Evolutionary conservation across 2,329 filamentous ascomycete genomes (phyloP).

Genomic region (Cladosporium sp.): DNA sequence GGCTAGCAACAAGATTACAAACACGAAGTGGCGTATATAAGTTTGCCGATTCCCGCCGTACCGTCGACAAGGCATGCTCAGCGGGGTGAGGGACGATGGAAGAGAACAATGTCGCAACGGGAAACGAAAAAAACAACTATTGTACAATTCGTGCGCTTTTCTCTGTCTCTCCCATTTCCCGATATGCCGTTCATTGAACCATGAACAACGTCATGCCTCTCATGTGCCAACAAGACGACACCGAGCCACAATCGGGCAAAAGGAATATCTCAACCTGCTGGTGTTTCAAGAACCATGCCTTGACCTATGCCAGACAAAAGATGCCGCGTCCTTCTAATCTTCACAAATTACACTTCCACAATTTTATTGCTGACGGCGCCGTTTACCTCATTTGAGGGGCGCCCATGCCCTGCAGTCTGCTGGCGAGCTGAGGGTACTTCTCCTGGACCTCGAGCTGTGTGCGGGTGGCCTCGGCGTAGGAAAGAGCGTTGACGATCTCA

Average conservation of each 20-base stretch:
- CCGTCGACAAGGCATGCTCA: not conserved
- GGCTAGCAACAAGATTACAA: not conserved
- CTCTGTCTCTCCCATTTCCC: not conserved
- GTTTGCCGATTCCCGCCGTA: not conserved
- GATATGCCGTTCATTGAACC: not conserved
- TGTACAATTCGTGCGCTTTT: slow-evolving; percentile 8
- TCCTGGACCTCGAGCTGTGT: slow-evolving; percentile 79
- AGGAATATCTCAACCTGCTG: not conserved
- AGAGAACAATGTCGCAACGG: not conserved
- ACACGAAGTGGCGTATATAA: not conserved
- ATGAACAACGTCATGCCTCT: not conserved
- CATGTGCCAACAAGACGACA: not conserved
- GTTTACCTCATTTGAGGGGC: slow-evolving; percentile 14
- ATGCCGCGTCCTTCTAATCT: not conserved
- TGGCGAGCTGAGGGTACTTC: slow-evolving; percentile 54
- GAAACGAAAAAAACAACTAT: not conserved
- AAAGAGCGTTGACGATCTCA: slow-evolving; percentile 93
- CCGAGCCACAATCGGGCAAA: not conserved
- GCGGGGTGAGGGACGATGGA: not conserved
- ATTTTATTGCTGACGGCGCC: not conserved
- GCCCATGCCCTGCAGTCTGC: slow-evolving; percentile 49
- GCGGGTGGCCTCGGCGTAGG: slow-evolving; percentile 93
- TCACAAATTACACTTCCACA: slow-evolving; percentile 2
- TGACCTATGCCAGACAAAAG: not conserved
- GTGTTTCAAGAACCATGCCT: not conserved